Conservation (phyloP, 495 filamentous ascomycete genomes). For the Penicillium manginii region DNA sequence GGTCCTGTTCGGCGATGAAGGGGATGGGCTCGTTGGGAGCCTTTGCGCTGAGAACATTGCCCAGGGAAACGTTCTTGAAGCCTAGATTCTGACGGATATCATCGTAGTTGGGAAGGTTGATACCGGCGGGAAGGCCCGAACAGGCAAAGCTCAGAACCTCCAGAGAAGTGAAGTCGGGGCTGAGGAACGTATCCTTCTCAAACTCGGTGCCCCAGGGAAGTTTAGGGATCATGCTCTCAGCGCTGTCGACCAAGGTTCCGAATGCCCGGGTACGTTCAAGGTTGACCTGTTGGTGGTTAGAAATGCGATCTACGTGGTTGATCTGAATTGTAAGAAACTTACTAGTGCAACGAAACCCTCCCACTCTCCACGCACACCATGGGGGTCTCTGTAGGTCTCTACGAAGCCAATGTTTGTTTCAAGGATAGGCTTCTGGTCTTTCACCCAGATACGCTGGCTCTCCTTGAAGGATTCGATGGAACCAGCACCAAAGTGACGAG, state of each 20-base stretch:
- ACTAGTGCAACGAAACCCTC: conserved; percentile 87
- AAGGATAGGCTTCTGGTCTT: conserved; percentile 85
- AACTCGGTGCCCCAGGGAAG: conserved; percentile 88
- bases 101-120: conserved; percentile 88
- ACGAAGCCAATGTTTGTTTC: conserved; percentile 95
- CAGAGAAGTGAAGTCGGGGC: conserved; percentile 90
- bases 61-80: conserved; percentile 97
- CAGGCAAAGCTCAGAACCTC: conserved; percentile 77
- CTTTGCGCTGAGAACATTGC: conserved; percentile 89
- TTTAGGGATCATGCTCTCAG: conserved; percentile 80
- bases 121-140: conserved; percentile 81
- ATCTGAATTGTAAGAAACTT: neutral
- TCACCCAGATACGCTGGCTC: conserved; percentile 88
- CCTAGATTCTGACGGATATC: conserved; percentile 89
- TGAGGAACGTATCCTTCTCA: conserved; percentile 93
- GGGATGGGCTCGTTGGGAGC: conserved; percentile 87
- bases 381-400: conserved; percentile 94
- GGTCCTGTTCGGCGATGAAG: conserved; percentile 76
- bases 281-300: conserved; percentile 58
- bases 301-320: neutral
- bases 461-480: conserved; percentile 89
- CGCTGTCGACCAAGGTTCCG: conserved; percentile 76
- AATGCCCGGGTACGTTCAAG: conserved; percentile 91
- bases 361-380: conserved; percentile 94
- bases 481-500: conserved; percentile 80